Evolutionary conservation across 2,329 filamentous ascomycete genomes (phyloP), one percentile per base, ranked within the genome.

Genomic region (Hirsutella thompsonii): DNA sequence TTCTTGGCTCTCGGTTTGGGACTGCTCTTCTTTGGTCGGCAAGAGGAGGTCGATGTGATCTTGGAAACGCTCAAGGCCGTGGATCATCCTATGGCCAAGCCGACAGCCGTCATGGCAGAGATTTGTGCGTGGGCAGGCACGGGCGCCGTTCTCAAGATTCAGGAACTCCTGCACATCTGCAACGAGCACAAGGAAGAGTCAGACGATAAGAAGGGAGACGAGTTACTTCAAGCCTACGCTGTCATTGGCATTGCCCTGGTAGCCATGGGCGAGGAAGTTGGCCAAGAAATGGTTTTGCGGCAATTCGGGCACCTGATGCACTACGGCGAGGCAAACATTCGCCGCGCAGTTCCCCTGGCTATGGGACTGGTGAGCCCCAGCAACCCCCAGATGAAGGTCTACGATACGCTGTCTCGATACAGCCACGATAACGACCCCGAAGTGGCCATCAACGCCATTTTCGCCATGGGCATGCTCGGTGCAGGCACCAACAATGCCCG

Each of bases 371-470:
- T 98, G 57, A 94, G 86, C 64, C 87, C 93, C 11, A 95, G 88
- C 67, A 98, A 98, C 67, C 92, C 92, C 10, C 93, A 98, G 61
- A 98, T 98, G 90, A 98, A 96, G 72, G 85, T 98, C 37, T 98
- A 98, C 68, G 92, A 98, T 61, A 98, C 92, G 1, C 71, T 98
- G 10, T 98, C 92, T 39, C 76, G 92, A 56, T 98, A 98, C 73
- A 93, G 84, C 48, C 92, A 98, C 74, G 92, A 98, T 68, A 98
- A 92, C 51, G 92, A 98, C 66, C 93, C 90, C 47, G 92, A 98
- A 55, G 92, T 98, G 37, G 92, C 92, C 32, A 84, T 98, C 63
- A 98, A 96, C 58, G 88, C 92, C 55, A 98, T 98, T 58, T 98
- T 98, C 56, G 89, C 92, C 51, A 98, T 98, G 92, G 92, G 92